Conservation (phyloP, 2,329 filamentous ascomycete genomes). For the Pseudopyrenochaeta lycopersici region DNA sequence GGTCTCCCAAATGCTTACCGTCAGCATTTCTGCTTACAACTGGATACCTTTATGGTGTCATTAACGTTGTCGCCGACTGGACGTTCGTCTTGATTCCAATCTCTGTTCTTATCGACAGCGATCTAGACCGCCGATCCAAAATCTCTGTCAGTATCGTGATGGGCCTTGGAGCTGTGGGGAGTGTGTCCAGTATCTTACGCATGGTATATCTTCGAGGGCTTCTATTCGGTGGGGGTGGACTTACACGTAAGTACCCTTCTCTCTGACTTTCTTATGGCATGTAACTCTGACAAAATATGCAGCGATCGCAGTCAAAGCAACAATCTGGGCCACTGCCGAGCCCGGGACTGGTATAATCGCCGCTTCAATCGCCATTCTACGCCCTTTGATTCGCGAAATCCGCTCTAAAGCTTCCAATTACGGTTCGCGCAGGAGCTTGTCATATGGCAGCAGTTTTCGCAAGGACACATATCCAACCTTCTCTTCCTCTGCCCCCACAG, state of each 20-base stretch:
- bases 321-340: conserved; percentile 59
- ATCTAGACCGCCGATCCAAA: conserved; percentile 56
- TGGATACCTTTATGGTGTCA: conserved; percentile 42
- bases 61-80: conserved; percentile 47
- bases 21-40: conserved; percentile 27
- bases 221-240: conserved; percentile 12
- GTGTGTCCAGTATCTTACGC: conserved; percentile 41
- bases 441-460: background rate
- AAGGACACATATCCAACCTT: background rate
- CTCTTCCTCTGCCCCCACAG: conserved; percentile 1
- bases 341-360: conserved; percentile 61
- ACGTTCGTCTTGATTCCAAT: conserved; percentile 47
- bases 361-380: conserved; percentile 57
- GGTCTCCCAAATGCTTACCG: conserved; percentile 33
- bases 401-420: conserved; percentile 24
- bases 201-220: conserved; percentile 44
- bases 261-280: background rate
- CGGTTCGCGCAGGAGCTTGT: conserved; percentile 16
- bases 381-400: conserved; percentile 53
- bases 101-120: conserved; percentile 48
- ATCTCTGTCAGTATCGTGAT: conserved; percentile 57
- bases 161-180: conserved; percentile 52
- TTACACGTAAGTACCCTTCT: conserved; percentile 15
- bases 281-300: conserved; percentile 9
- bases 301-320: conserved; percentile 49